Base-by-base conservation (phyloP, 2,329 filamentous ascomycete genomes). In the Cytospora chrysosperma region DNA sequence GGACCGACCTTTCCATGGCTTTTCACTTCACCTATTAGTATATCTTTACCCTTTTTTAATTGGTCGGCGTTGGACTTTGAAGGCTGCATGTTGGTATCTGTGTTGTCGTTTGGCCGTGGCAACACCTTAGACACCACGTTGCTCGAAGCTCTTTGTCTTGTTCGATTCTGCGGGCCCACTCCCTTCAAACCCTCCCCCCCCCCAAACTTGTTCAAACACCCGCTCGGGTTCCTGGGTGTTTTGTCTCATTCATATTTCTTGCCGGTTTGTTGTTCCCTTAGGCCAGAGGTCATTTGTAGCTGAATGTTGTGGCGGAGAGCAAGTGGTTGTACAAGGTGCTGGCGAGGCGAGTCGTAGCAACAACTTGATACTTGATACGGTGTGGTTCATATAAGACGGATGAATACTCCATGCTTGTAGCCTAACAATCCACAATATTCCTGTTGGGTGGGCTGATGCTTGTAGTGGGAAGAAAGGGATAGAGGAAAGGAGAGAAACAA, bases 111-210 rank as follows among this genome's bases (percentile, higher is more conserved):
- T 19, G 40, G 59, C 51, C 51, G 51, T 61, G 59, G 59, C 26
- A 50, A 61, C 59, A 56, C 43, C 59, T 49, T 61, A 55, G 59
- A 61, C 37, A 61, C 59, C 59, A 61, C 51, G 59, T 55, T 50
- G 59, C 59, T 55, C 34, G 59, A 19, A 21, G 52, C 27, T 50
- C 51, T 24, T 53, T 61, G 26, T 61, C 10, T 49, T 19, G 43
- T 34, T 61, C 37, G 8, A 55, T 55, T 61, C 37, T 55, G 43
- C n/a, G 17, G n/a, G n/a, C n/a, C n/a, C n/a, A n/a, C n/a, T n/a
- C n/a, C n/a, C n/a, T n/a, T n/a, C n/a, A n/a, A n/a, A n/a, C n/a
- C n/a, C n/a, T n/a, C n/a, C n/a, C n/a, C n/a, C n/a, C n/a, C n/a
- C 43, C 43, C 19, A n/a, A 19, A 10, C n/a, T 24, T 47, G 10